These are phyloP conservation scores for Cymbopogon flexuosus DNA, from an alignment of 202 grass and related monocot species.

Conservation along the genomic window DNA sequence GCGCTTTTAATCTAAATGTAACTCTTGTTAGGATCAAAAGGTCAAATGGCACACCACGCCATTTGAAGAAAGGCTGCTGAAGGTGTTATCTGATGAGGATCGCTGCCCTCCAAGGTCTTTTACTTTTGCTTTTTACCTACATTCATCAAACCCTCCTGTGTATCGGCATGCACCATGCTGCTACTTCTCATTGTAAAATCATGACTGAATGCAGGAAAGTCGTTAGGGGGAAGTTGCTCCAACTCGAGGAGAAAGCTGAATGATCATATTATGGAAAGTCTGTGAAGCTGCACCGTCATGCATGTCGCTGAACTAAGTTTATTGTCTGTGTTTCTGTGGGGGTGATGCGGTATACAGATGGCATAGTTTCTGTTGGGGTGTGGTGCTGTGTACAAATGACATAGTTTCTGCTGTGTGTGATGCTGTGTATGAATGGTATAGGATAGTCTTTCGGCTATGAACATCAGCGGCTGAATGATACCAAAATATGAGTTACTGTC, in stretches of 20 bases:
- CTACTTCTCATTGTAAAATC: constrained; percentile 12
- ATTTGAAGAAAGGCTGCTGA: constrained; percentile 69
- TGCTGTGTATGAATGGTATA: constrained; percentile 16
- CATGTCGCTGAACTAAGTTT: neutral
- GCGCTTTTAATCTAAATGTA: neutral
- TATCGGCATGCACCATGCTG: neutral
- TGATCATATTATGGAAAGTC: neutral
- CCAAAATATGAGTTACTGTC: neutral
- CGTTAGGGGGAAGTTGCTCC: constrained; percentile 29
- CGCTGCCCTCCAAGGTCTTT: constrained; percentile 41
- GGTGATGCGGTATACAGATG: neutral
- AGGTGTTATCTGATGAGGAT: constrained; percentile 58
- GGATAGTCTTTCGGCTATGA: neutral
- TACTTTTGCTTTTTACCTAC: neutral
- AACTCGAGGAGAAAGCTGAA: constrained; percentile 31
- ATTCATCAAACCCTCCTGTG: neutral
- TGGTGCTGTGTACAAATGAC: neutral
- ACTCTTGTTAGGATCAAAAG: constrained; percentile 50
- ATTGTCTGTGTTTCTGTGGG: neutral
- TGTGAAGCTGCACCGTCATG: neutral
- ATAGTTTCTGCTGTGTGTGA: neutral
- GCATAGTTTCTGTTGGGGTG: neutral
- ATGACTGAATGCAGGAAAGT: constrained; percentile 39
- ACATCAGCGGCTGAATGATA: neutral
- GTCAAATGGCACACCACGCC: constrained; percentile 66